Percentiles rank a stretch among this genome's conserved stretches.
Evolutionary conservation across 1,284 basidiomycete species (phyloP).

Genomic region (Cryptococcus maquisensis): DNA sequence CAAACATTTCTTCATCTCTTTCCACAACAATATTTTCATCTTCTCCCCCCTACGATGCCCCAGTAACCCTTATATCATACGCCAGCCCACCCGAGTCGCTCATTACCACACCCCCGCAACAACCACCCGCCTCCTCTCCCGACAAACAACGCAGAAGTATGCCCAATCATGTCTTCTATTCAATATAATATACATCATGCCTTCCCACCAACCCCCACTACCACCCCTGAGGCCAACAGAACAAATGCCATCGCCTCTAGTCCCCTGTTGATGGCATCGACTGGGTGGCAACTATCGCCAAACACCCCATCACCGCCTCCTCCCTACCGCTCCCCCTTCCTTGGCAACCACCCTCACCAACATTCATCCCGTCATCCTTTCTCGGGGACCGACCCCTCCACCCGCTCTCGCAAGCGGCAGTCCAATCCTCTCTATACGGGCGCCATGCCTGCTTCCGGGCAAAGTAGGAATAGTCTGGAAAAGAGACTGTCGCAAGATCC

Average conservation of each 20-base stretch:
- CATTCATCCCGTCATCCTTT: not conserved
- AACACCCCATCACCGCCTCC: conserved; percentile 3
- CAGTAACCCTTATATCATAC: no score
- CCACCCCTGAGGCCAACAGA: no score
- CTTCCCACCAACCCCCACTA: no score
- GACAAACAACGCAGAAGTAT: no score
- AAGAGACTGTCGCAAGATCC: not conserved
- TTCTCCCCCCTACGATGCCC: no score
- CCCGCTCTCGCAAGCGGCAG: not conserved
- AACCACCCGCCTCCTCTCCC: no score
- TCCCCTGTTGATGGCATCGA: not conserved
- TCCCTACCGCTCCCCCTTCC: not conserved
- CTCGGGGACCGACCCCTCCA: not conserved
- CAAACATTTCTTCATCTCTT: no score
- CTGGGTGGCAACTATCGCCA: not conserved
- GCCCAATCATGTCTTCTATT: no score
- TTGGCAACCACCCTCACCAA: not conserved
- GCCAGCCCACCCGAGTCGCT: no score
- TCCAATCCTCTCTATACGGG: not conserved
- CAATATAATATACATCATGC: no score
- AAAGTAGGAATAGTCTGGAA: not conserved
- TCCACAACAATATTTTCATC: no score
- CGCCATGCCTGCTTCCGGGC: not conserved
- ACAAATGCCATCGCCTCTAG: not conserved
- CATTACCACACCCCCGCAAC: no score